Evolutionary conservation across 176 grass and related monocot species (phyloP).

Genomic region (Musa itinerans): DNA sequence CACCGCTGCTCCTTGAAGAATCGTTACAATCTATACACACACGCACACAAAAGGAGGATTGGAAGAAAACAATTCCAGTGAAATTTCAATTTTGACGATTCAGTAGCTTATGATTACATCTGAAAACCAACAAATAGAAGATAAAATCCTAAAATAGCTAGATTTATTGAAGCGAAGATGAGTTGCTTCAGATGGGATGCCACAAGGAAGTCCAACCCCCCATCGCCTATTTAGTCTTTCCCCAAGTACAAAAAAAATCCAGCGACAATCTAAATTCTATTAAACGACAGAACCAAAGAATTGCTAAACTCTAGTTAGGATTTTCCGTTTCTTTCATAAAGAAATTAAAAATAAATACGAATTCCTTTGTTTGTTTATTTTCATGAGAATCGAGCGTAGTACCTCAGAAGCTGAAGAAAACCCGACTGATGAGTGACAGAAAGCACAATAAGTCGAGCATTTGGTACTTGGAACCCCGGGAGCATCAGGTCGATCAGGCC

Average conservation of each 20-base stretch:
- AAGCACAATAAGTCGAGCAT: neutral
- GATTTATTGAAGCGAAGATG: neutral
- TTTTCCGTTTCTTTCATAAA: neutral
- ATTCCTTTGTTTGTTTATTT: neutral
- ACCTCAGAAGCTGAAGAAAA: neutral
- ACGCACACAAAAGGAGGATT: too few relatives aligned
- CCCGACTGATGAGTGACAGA: neutral
- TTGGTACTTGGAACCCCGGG: too few relatives aligned
- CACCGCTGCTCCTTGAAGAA: too few relatives aligned
- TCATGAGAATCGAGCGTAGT: neutral
- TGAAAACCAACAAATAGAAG: neutral
- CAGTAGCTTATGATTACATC: neutral
- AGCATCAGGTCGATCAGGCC: neutral
- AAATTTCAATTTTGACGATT: neutral
- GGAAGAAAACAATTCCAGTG: too few relatives aligned
- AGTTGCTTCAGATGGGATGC: neutral
- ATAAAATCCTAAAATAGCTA: neutral
- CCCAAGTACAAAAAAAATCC: neutral
- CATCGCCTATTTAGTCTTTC: too few relatives aligned
- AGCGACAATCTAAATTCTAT: neutral
- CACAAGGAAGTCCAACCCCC: neutral
- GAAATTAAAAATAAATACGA: neutral
- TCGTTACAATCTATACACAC: too few relatives aligned
- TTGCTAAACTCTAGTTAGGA: neutral
- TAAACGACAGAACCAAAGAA: neutral